These are phyloP conservation scores for Calonectria fujianensis DNA, from an alignment of 2,329 filamentous ascomycete genomes.

Conservation along the genomic window DNA sequence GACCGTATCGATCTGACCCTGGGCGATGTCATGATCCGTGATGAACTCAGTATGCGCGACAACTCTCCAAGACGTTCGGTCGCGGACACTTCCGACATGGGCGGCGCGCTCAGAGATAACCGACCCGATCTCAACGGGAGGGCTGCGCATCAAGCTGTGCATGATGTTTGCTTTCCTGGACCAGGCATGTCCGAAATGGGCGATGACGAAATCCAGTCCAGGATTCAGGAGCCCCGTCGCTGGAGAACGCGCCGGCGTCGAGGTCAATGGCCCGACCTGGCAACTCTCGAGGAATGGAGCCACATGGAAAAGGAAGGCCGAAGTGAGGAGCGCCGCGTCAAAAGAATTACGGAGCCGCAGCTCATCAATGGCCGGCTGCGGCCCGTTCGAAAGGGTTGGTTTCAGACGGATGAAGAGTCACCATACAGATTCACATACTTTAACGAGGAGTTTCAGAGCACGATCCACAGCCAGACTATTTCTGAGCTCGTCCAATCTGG, in stretches of 20 bases:
- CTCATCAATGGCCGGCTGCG: slow-evolving; percentile 92
- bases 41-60: slow-evolving; percentile 71
- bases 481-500: slow-evolving; percentile 93
- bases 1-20: slow-evolving; percentile 75
- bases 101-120: slow-evolving; percentile 51
- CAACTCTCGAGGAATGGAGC: slow-evolving; percentile 91
- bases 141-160: slow-evolving; percentile 80
- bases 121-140: slow-evolving; percentile 62
- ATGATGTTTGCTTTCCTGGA: slow-evolving; percentile 94
- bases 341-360: slow-evolving; percentile 95
- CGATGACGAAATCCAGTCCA: slow-evolving; percentile 80
- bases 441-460: slow-evolving; percentile 96
- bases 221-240: slow-evolving; percentile 62
- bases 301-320: slow-evolving; percentile 89
- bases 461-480: slow-evolving; percentile 96
- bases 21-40: slow-evolving; percentile 82
- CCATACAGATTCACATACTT: slow-evolving; percentile 99
- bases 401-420: slow-evolving; percentile 89
- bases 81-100: slow-evolving; percentile 56
- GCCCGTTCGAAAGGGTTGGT: slow-evolving; percentile 88
- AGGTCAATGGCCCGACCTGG: slow-evolving; percentile 89
- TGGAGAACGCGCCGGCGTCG: slow-evolving; percentile 74
- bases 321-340: slow-evolving; percentile 87
- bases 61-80: slow-evolving; percentile 56
- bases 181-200: slow-evolving; percentile 83